A percentile compares a stretch with the other conserved stretches of the same genome.
These are phyloP conservation scores for Colletotrichum phormii DNA, from an alignment of 2,329 filamentous ascomycete species.

Conservation along the genomic window DNA sequence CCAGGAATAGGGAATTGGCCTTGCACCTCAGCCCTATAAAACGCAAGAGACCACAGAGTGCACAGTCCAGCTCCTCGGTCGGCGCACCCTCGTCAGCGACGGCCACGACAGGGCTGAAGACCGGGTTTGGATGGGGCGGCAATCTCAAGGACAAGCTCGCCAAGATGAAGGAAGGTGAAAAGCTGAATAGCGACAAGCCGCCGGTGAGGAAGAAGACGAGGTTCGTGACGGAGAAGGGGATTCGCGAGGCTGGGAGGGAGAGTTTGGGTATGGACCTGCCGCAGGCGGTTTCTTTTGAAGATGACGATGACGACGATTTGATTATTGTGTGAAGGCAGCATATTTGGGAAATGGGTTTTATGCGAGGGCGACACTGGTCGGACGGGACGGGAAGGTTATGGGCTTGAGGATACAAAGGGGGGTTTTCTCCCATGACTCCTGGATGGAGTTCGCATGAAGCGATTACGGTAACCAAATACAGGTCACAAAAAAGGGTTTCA, in stretches of 20 bases:
- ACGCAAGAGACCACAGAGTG: constrained; percentile 68
- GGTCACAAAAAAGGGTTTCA: neutral
- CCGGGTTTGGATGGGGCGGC: constrained; percentile 68
- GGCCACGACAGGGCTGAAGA: constrained; percentile 39
- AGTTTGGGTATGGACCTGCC: constrained; percentile 70
- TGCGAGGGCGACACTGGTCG: neutral
- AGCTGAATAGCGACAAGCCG: constrained; percentile 46
- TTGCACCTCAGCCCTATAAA: constrained; percentile 71
- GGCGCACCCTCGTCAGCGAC: constrained; percentile 34
- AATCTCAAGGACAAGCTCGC: constrained; percentile 66
- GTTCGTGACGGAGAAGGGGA: constrained; percentile 83
- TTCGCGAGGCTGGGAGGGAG: constrained; percentile 80
- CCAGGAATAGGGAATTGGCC: constrained; percentile 52
- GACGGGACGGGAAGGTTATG: neutral
- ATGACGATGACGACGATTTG: constrained; percentile 64
- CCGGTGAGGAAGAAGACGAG: constrained; percentile 79
- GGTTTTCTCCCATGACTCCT: constrained; percentile 4
- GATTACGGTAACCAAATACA: constrained; percentile 6
- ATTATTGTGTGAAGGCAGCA: constrained; percentile 47
- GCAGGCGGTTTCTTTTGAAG: constrained; percentile 39
- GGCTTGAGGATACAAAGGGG: constrained; percentile 5
- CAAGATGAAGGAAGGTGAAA: constrained; percentile 72
- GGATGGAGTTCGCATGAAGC: constrained; percentile 20
- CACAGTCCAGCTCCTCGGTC: constrained; percentile 50
- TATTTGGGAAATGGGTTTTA: constrained; percentile 5